These are phyloP conservation scores for Backusella mclennaniae DNA, from an alignment of 192 early-diverging fungal species.

Conservation along the genomic window DNA sequence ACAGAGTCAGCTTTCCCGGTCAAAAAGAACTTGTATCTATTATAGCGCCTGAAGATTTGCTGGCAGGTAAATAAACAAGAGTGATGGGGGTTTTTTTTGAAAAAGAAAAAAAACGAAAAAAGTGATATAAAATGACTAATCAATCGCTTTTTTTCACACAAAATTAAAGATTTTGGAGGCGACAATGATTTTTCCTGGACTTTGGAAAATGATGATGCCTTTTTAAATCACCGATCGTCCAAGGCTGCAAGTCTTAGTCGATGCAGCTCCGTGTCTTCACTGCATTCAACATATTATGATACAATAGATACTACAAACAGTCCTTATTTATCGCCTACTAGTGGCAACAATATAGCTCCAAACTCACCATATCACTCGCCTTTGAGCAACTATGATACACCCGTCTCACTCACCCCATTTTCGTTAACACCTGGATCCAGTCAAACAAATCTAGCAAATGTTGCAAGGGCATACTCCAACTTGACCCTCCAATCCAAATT, in stretches of 20 bases:
- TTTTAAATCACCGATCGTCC: conserved; percentile 5
- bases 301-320: background rate
- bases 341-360: background rate
- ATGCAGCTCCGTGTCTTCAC: background rate
- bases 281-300: conserved; percentile 14
- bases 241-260: background rate
- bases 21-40: conserved; percentile 20
- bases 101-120: background rate
- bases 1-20: conserved; percentile 32
- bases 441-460: conserved; percentile 7
- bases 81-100: background rate
- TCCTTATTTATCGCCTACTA: background rate
- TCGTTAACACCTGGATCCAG: conserved; percentile 7
- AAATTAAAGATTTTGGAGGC: conserved; percentile 29
- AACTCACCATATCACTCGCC: background rate
- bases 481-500: conserved; percentile 3
- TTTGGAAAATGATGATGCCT: conserved; percentile 21
- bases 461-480: conserved; percentile 3
- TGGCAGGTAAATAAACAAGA: conserved; percentile 26
- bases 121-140: background rate
- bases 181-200: conserved; percentile 32
- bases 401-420: conserved; percentile 11
- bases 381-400: conserved; percentile 6
- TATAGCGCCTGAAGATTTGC: conserved; percentile 29
- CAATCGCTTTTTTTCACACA: background rate